phyloP scores from a whole-genome alignment of 805 yeast genomes.

The Ogataea saltuana region DNA sequence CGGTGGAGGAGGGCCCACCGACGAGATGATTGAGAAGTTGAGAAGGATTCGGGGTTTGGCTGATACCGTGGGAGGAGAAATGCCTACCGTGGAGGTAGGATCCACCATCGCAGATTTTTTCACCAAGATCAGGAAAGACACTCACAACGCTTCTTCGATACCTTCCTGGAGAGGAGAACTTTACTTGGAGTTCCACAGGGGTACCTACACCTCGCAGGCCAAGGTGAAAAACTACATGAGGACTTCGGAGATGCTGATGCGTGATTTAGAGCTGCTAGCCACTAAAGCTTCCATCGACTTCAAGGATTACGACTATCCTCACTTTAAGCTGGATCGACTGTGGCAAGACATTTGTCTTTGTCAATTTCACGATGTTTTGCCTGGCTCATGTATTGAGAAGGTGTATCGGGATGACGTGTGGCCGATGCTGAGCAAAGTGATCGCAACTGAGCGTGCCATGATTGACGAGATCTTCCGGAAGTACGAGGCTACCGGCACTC shows the following conservation, averaged over 20 bases:
- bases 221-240: slow-evolving; percentile 81
- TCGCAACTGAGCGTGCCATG: slow-evolving; percentile 53
- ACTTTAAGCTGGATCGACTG: slow-evolving; percentile 58
- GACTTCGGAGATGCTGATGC: slow-evolving; percentile 69
- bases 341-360: slow-evolving; percentile 92
- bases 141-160: slow-evolving; percentile 64
- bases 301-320: slow-evolving; percentile 69
- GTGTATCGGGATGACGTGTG: slow-evolving; percentile 87
- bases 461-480: slow-evolving; percentile 43
- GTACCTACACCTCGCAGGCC: slow-evolving; percentile 95
- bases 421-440: slow-evolving; percentile 66
- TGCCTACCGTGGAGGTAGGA: slow-evolving; percentile 83
- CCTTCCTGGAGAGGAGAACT: slow-evolving; percentile 94
- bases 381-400: slow-evolving; percentile 94
- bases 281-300: slow-evolving; percentile 64
- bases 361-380: slow-evolving; percentile 97
- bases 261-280: slow-evolving; percentile 83
- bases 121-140: slow-evolving; percentile 58
- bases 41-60: slow-evolving; percentile 88
- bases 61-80: slow-evolving; percentile 67
- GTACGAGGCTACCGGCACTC: slow-evolving; percentile 13
- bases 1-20: slow-evolving; percentile 98
- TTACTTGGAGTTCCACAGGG: slow-evolving; percentile 93
- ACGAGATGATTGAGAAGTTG: slow-evolving; percentile 89
- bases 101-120: slow-evolving; percentile 79